These are phyloP conservation scores for Sugiyamaella qingdaonensis DNA, from an alignment of 805 yeast genomes.

Conservation along the genomic window DNA sequence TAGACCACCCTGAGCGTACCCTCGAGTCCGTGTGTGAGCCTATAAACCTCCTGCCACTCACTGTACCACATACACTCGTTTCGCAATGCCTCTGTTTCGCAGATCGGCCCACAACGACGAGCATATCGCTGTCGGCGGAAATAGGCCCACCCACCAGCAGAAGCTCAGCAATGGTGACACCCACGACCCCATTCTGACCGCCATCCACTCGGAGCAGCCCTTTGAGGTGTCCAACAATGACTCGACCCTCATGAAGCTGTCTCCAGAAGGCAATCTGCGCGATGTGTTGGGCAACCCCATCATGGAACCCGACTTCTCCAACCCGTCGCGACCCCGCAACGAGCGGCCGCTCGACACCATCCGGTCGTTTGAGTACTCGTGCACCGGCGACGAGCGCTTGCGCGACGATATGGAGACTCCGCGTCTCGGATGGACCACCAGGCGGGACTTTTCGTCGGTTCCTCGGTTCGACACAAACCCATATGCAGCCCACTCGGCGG, in stretches of 20 bases:
- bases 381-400: constrained; percentile 80
- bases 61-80: not conserved
- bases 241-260: constrained; percentile 40
- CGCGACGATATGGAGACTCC: constrained; percentile 78
- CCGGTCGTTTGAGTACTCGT: constrained; percentile 87
- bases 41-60: not conserved
- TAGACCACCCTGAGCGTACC: not conserved
- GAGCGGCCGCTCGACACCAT: constrained; percentile 97
- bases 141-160: constrained; percentile 1
- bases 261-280: constrained; percentile 52
- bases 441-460: constrained; percentile 58
- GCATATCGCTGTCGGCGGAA: constrained; percentile 7
- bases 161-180: constrained; percentile 35
- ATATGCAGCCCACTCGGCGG: constrained; percentile 25
- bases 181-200: constrained; percentile 87
- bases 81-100: constrained; percentile 14
- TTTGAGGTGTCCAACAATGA: constrained; percentile 56
- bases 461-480: constrained; percentile 44
- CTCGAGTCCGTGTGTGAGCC: not conserved
- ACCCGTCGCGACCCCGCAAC: constrained; percentile 89
- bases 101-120: constrained; percentile 10
- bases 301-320: constrained; percentile 74
- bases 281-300: constrained; percentile 89
- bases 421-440: constrained; percentile 77
- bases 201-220: constrained; percentile 95